Evolutionary conservation across 1,284 basidiomycete genomes (phyloP), one percentile per base, ranked within the genome.

Genomic region (Trichosporon sp.): DNA sequence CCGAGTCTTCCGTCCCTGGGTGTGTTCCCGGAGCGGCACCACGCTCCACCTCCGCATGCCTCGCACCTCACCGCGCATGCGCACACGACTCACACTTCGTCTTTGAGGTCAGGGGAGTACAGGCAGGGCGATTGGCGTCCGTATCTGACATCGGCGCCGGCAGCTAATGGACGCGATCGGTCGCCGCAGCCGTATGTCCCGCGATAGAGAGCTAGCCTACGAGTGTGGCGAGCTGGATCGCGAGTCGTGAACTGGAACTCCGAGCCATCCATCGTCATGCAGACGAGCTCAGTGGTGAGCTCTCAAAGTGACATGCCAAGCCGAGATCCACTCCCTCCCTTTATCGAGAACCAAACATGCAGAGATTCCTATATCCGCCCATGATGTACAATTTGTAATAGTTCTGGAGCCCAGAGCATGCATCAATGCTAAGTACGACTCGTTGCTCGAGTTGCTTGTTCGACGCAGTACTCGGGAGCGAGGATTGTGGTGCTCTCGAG

Each of bases 61-160:
- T n/a, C 64, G 64, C 64, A 40, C 38, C 65, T 69, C 21, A 6
- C 51, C 4, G 26, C 54, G 19, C 14, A 48, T 2, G 26, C 56
- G 51, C 68, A 65, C 64, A 14, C 35, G 64, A 35, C 61, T n/a
- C 61, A 63, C 32, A 43, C 51, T 10, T 37, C 19, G 6, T 10
- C 51, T 19, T n/a, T 67, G 26, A 32, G 32, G 12, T 67, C 66
- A 31, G 65, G 65, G 16, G 69, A 70, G 54, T 73, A 73, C 59
- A 43, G 54, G 14, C 65, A 64, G 11, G 70, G 69, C 38, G 72
- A 73, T 66, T 73, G 72, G 72, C 35, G 72, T 48, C 68, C 72
- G 51, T 73, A 73, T 65, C 61, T 73, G 10, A 61, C 56, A 1
- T n/a, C 67, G 7, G 61, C 72, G n/a, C n/a, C 67, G 7, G 61